Evolutionary conservation across 2,329 filamentous ascomycete species (phyloP), one percentile per base, ranked within the genome.

Genomic region (Neonectria ditissima): DNA sequence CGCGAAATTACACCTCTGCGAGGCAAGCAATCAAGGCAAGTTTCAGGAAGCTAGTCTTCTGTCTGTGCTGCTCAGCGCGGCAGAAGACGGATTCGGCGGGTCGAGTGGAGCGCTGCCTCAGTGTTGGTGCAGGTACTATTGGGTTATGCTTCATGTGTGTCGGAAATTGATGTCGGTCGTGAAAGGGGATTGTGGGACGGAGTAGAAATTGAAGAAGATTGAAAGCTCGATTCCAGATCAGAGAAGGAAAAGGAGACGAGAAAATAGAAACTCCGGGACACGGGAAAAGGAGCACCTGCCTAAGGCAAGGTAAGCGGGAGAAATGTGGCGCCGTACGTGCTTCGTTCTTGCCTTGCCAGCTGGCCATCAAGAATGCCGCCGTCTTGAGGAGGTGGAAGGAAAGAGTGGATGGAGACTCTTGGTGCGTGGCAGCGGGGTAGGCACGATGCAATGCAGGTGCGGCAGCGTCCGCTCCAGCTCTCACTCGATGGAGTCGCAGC

Each of bases 341-440:
- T 20, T 41, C 37, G 47, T 34, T 20, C 28, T 18, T 34, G 26
- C 28, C 28, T 50, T 32, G 18, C 5, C 3, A 20, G 32, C n/a
- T 32, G n/a, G n/a, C 10, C 26, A 16, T 50, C 10, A 22, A 32
- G 47, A 22, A 48, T 14, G 37, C 16, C n/a, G 47, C 28, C n/a
- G 47, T n/a, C 26, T 32, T 20, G 30, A 54, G 18, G 43, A 34
- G 16, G 53, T 24, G 34, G 24, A 26, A 26, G 39, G 41, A 48
- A 47, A 44, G 48, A 44, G 41, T 50, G 52, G 16, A 39, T 34
- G 51, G 24, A 48, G 48, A 24, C 24, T 58, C 43, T 63, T 28
- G 44, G 54, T 43, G 60, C 51, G 54, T 43, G 60, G 60, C 48
- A 58, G 55, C 34, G 55, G 60, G 55, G 60, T 47, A 48, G 22